These are phyloP conservation scores for Boletellus emodensis DNA, from an alignment of 768 basidiomycete species.

Conservation along the genomic window DNA sequence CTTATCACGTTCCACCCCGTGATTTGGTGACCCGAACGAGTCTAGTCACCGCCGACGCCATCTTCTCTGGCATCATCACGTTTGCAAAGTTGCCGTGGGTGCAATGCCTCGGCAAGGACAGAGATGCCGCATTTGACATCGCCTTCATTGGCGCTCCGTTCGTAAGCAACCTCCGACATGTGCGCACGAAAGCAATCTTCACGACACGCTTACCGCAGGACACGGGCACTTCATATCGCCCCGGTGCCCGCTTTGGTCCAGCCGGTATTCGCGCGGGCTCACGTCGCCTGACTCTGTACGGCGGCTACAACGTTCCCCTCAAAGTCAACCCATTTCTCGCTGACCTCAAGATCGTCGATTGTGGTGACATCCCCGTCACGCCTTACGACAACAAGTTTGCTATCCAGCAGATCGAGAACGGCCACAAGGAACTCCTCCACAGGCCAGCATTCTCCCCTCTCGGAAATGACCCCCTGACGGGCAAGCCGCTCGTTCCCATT, in stretches of 20 bases:
- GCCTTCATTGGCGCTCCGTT: slow-evolving; percentile 81
- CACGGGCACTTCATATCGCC: slow-evolving; percentile 72
- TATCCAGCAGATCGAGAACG: slow-evolving; percentile 70
- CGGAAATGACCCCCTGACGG: slow-evolving; percentile 59
- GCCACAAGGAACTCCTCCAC: slow-evolving; percentile 67
- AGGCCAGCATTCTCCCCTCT: slow-evolving; percentile 58
- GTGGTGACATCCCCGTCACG: slow-evolving; percentile 74
- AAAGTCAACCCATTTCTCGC: slow-evolving; percentile 66
- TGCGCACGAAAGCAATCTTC: neutral
- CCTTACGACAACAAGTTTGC: slow-evolving; percentile 74
- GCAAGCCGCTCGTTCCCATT: slow-evolving; percentile 52
- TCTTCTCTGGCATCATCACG: slow-evolving; percentile 79
- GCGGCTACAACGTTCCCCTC: slow-evolving; percentile 76
- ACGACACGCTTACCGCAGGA: slow-evolving; percentile 38
- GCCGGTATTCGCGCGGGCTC: slow-evolving; percentile 79
- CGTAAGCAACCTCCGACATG: slow-evolving; percentile 36
- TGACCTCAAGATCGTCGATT: slow-evolving; percentile 69
- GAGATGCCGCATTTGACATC: slow-evolving; percentile 62
- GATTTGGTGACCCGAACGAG: neutral
- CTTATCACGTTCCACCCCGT: neutral
- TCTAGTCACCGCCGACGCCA: slow-evolving; percentile 68
- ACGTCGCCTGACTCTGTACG: slow-evolving; percentile 68
- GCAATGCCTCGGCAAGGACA: slow-evolving; percentile 67
- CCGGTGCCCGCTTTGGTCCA: slow-evolving; percentile 84
- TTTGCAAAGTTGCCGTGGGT: slow-evolving; percentile 88